Evolutionary conservation across 192 early-diverging fungal genomes (phyloP).

Genomic region (Linnemannia schmuckeri): DNA sequence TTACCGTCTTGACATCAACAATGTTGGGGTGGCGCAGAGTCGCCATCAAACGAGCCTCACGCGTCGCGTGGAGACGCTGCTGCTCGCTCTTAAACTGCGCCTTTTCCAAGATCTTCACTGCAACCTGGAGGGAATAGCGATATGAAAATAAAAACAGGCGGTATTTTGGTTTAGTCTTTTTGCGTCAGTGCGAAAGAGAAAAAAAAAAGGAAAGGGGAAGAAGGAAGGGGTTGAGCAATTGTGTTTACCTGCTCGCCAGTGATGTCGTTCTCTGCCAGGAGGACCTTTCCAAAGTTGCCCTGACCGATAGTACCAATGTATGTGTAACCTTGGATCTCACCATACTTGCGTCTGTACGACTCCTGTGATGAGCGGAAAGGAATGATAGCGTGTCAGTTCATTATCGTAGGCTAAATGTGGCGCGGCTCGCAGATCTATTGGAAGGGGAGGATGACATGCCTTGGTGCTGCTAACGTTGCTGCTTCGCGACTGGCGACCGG

Average conservation of each 20-base stretch:
- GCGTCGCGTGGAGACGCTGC: constrained; percentile 62
- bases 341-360: constrained; percentile 51
- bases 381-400: background rate
- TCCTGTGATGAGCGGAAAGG: constrained; percentile 4
- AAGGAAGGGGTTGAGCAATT: background rate
- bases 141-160: background rate
- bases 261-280: constrained; percentile 64
- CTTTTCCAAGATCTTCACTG: constrained; percentile 74
- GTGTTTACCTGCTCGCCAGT: constrained; percentile 59
- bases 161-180: background rate
- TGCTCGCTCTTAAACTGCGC: constrained; percentile 64
- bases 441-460: background rate
- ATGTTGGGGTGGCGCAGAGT: constrained; percentile 67
- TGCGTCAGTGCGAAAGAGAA: background rate
- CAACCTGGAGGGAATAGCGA: constrained; percentile 54
- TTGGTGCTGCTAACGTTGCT: constrained; percentile 45
- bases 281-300: constrained; percentile 75
- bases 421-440: background rate
- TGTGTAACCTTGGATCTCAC: constrained; percentile 46
- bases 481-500: constrained; percentile 41
- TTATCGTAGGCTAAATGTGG: no score
- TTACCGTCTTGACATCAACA: constrained; percentile 66
- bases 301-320: constrained; percentile 65
- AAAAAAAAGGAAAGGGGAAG: background rate
- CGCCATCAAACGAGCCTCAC: constrained; percentile 64